These are phyloP conservation scores for Lojkania enalia DNA, from an alignment of 2,329 filamentous ascomycete genomes.

Conservation along the genomic window DNA sequence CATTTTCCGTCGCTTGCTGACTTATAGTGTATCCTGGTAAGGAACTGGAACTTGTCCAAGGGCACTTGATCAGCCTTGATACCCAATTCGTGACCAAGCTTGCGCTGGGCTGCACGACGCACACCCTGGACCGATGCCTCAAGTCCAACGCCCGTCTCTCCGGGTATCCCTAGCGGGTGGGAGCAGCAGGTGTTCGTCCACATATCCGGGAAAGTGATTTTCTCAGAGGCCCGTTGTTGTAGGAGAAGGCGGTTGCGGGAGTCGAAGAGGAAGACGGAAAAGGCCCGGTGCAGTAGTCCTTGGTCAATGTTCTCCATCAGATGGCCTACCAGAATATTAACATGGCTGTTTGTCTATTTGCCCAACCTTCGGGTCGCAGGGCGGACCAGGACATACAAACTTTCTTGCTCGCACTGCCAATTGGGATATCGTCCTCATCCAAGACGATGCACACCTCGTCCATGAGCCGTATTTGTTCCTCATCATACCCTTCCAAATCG, in stretches of 20 bases:
- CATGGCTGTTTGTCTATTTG: neutral
- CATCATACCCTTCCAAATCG: conserved; percentile 88
- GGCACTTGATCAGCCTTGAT: conserved; percentile 89
- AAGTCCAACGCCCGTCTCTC: conserved; percentile 84
- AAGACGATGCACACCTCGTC: conserved; percentile 98
- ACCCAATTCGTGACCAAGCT: conserved; percentile 91
- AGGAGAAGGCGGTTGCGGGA: conserved; percentile 88
- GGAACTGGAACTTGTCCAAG: conserved; percentile 86
- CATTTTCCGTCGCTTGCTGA: conserved; percentile 96
- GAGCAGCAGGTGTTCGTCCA: conserved; percentile 99
- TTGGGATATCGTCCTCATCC: conserved; percentile 87
- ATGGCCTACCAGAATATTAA: conserved; percentile 66
- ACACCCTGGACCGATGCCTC: conserved; percentile 80
- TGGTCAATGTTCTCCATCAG: conserved; percentile 98
- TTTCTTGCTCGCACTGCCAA: conserved; percentile 98
- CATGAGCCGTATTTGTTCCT: conserved; percentile 97
- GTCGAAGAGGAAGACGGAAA: conserved; percentile 98
- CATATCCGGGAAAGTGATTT: conserved; percentile 99
- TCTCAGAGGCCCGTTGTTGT: conserved; percentile 92
- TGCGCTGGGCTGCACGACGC: conserved; percentile 88
- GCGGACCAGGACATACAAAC: conserved; percentile 67
- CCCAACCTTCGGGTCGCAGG: neutral
- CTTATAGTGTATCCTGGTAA: conserved; percentile 98
- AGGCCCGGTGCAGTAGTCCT: conserved; percentile 93
- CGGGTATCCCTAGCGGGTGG: conserved; percentile 87